Conservation (phyloP, 306 rosid species). For the Fragaria iinumae region DNA sequence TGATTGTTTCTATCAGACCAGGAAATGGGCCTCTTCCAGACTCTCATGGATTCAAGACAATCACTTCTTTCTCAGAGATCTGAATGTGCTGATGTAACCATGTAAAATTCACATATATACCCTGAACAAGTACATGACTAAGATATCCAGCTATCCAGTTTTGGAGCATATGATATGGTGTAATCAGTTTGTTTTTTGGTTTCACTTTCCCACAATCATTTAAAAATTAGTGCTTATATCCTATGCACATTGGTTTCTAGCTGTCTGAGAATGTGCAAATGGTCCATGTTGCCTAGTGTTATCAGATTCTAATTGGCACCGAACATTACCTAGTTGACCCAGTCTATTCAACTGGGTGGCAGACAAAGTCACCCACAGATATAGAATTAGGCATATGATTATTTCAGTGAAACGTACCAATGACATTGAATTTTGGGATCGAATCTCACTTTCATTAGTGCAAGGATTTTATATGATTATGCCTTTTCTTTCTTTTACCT, state of each 20-base stretch:
- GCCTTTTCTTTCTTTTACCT: neutral
- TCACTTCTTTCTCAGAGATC: slow-evolving; percentile 64
- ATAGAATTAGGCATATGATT: neutral
- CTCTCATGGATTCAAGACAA: slow-evolving; percentile 71
- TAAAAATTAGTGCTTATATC: neutral
- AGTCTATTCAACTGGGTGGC: neutral
- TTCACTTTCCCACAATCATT: neutral
- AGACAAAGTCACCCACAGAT: neutral
- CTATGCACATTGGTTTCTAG: neutral
- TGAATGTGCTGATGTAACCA: slow-evolving; percentile 32
- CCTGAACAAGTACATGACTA: slow-evolving; percentile 1
- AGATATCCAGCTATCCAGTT: neutral
- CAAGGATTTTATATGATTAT: neutral
- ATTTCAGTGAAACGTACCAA: neutral
- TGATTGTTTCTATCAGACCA: slow-evolving; percentile 70
- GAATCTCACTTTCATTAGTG: slow-evolving; percentile 5
- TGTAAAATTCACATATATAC: slow-evolving; percentile 20
- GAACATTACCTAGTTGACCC: slow-evolving; percentile 5
- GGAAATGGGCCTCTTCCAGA: slow-evolving; percentile 91
- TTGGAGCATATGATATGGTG: neutral
- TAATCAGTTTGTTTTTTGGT: neutral
- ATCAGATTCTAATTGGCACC: slow-evolving; percentile 1
- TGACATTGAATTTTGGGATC: neutral
- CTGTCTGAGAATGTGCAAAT: neutral
- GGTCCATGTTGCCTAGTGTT: slow-evolving; percentile 8